Percentiles rank a stretch among this genome's conserved stretches.
Conservation (phyloP, 2,329 filamentous ascomycete genomes). For the Stemphylium lycopersici region DNA sequence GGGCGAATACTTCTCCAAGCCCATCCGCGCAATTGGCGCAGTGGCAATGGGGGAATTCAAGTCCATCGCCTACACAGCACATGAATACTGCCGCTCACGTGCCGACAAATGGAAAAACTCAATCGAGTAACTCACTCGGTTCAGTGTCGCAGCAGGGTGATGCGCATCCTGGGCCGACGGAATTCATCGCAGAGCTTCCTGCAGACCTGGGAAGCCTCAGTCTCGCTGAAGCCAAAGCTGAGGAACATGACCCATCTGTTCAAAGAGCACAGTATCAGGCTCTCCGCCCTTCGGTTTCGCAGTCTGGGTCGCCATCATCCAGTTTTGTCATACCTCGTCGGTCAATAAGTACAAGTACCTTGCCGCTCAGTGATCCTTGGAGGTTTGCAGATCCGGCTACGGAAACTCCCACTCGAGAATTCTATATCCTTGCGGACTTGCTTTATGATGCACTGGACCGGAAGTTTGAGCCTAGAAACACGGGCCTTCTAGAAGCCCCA, state of each 20-base stretch:
- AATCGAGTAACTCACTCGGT: constrained; percentile 19
- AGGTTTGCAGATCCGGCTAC: constrained; percentile 40
- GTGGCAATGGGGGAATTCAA: constrained; percentile 14
- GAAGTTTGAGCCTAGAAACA: constrained; percentile 45
- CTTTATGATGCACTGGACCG: constrained; percentile 43
- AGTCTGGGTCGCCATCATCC: constrained; percentile 23
- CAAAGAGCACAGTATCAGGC: constrained; percentile 34
- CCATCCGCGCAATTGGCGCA: constrained; percentile 15
- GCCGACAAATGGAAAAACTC: constrained; percentile 13
- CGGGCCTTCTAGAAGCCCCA: constrained; percentile 41
- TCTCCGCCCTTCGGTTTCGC: constrained; percentile 28
- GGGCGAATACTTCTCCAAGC: constrained; percentile 16
- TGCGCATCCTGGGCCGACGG: constrained; percentile 21
- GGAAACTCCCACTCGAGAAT: constrained; percentile 44
- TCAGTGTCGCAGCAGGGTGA: constrained; percentile 15
- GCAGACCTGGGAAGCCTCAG: constrained; percentile 40
- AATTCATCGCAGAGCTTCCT: constrained; percentile 45
- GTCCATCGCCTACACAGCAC: constrained; percentile 26
- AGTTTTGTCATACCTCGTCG: constrained; percentile 37
- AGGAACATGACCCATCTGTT: constrained; percentile 6
- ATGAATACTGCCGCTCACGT: constrained; percentile 15
- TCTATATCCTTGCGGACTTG: constrained; percentile 45
- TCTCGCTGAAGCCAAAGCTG: constrained; percentile 24
- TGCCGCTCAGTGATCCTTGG: constrained; percentile 44
- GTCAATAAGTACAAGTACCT: constrained; percentile 34